Conservation (phyloP, 2,329 filamentous ascomycete species). For the Acrodontium crateriforme region DNA sequence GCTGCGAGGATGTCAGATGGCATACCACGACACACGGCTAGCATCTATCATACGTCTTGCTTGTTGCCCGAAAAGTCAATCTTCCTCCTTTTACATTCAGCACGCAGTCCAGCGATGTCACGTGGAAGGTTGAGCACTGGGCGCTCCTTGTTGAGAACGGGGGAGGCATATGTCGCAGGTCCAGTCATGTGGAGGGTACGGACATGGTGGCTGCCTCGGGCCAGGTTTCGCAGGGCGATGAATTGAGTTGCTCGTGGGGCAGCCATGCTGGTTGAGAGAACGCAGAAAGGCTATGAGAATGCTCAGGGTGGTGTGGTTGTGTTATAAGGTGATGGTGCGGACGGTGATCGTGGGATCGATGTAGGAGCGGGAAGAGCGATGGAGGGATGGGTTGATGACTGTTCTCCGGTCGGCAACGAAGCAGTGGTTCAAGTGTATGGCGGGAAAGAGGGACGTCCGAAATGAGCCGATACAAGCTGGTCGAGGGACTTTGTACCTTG, state of each 20-base stretch:
- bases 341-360: not conserved
- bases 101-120: slow-evolving; percentile 36
- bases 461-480: too few species aligned
- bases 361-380: not conserved
- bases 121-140: slow-evolving; percentile 37
- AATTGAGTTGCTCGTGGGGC: slow-evolving; percentile 28
- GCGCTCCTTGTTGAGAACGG: slow-evolving; percentile 36
- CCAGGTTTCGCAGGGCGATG: slow-evolving; percentile 29
- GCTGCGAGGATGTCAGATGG: slow-evolving; percentile 23
- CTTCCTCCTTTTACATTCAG: slow-evolving; percentile 37
- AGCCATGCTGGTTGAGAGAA: slow-evolving; percentile 26
- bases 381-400: not conserved
- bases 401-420: too few species aligned
- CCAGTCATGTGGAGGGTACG: slow-evolving; percentile 48
- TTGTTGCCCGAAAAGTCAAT: slow-evolving; percentile 34
- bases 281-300: not conserved
- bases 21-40: not conserved
- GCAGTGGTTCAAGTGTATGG: too few species aligned
- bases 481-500: too few species aligned
- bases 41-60: slow-evolving; percentile 30
- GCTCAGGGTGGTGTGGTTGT: not conserved
- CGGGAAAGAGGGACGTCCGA: too few species aligned
- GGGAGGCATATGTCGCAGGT: slow-evolving; percentile 40
- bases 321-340: slow-evolving; percentile 1
- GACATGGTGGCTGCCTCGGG: slow-evolving; percentile 23